These are phyloP conservation scores for Hippophae rhamnoides DNA, from an alignment of 306 rosid genomes.

Conservation along the genomic window DNA sequence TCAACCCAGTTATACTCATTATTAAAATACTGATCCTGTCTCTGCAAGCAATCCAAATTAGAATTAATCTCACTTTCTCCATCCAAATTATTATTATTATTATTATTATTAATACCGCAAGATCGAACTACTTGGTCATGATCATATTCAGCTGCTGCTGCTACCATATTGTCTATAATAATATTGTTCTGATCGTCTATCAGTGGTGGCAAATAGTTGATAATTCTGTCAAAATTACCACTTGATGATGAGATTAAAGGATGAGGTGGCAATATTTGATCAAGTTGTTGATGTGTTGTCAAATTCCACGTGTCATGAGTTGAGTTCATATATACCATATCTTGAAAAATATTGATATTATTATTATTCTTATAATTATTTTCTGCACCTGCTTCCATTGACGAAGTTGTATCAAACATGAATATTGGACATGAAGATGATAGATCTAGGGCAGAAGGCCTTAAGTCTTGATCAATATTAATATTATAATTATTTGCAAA, in stretches of 20 bases:
- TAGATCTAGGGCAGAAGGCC: conserved; percentile 24
- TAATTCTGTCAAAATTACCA: too few relatives aligned
- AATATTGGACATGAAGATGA: conserved; percentile 64
- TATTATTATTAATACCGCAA: conserved; percentile 21
- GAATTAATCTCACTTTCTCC: conserved; percentile 45
- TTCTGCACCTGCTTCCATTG: conserved; percentile 28
- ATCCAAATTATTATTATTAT: conserved; percentile 15
- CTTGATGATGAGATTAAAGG: too few relatives aligned
- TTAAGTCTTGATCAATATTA: conserved; percentile 29
- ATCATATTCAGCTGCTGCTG: neutral
- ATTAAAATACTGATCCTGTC: conserved; percentile 43
- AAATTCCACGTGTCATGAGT: too few relatives aligned
- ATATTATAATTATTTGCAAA: conserved; percentile 16
- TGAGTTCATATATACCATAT: conserved; percentile 25
- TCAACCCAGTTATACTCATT: conserved; percentile 54
- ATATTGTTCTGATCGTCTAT: conserved; percentile 36
- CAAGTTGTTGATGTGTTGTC: too few relatives aligned
- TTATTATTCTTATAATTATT: neutral
- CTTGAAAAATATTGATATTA: conserved; percentile 52
- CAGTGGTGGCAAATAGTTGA: too few relatives aligned
- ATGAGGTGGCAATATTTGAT: too few relatives aligned
- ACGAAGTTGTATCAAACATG: conserved; percentile 63
- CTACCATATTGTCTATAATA: conserved; percentile 13
- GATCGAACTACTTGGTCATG: conserved; percentile 26
- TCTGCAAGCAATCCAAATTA: conserved; percentile 53